phyloP scores from a whole-genome alignment of 2,329 filamentous ascomycete genomes.

The Penicillium vulpinum region DNA sequence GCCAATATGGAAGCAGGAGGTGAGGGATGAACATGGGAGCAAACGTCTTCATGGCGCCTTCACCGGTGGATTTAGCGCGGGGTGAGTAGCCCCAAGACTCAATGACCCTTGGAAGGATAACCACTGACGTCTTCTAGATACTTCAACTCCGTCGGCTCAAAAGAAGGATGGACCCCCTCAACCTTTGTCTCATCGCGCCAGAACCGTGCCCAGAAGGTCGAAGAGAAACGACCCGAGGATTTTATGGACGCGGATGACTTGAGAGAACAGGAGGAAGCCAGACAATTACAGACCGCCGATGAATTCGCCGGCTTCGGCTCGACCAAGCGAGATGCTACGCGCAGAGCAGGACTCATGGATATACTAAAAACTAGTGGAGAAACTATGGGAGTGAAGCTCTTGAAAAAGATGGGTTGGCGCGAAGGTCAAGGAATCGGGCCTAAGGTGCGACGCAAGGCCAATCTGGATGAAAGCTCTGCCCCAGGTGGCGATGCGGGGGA shows the following conservation, averaged over 20 bases:
- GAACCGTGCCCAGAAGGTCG: constrained; percentile 61
- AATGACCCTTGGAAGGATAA: not conserved
- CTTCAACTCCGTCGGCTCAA: constrained; percentile 97
- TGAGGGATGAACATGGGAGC: constrained; percentile 85
- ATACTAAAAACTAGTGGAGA: constrained; percentile 72
- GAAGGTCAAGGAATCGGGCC: constrained; percentile 91
- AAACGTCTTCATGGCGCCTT: constrained; percentile 95
- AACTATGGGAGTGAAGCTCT: constrained; percentile 80
- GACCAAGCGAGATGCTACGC: constrained; percentile 56
- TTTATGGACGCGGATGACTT: constrained; percentile 99
- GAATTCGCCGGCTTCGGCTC: constrained; percentile 75
- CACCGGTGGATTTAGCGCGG: constrained; percentile 93
- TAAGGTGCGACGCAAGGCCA: constrained; percentile 73
- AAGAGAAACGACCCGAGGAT: constrained; percentile 72
- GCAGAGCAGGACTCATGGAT: constrained; percentile 63
- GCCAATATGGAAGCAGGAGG: constrained; percentile 97
- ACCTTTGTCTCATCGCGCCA: constrained; percentile 87
- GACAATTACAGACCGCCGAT: constrained; percentile 69
- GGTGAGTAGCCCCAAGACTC: constrained; percentile 57
- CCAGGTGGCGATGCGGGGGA: constrained; percentile 43
- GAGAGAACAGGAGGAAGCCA: constrained; percentile 77
- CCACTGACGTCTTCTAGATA: constrained; percentile 61
- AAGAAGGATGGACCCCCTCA: constrained; percentile 94
- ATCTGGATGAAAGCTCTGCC: constrained; percentile 58
- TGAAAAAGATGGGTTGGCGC: constrained; percentile 94